A percentile compares a stretch with the other conserved stretches of the same genome.
Conservation (phyloP, 352 stramenopile species). For the Pythium graminicola region DNA sequence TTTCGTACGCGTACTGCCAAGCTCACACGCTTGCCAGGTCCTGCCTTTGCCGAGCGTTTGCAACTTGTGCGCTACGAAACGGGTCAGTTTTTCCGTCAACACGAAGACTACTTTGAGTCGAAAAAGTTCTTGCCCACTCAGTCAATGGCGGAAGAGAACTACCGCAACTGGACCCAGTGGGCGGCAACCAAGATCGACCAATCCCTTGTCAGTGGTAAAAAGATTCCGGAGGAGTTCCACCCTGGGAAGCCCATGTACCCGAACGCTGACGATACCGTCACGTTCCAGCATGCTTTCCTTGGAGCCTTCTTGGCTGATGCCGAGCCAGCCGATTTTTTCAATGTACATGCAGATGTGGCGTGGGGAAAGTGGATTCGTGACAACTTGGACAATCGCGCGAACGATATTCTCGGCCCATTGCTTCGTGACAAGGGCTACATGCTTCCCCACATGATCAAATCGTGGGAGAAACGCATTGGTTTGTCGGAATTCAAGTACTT, state of each 20-base stretch:
- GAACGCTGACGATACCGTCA: constrained; percentile 31
- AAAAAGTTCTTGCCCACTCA: constrained; percentile 54
- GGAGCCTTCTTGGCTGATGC: constrained; percentile 48
- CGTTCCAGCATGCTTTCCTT: constrained; percentile 49
- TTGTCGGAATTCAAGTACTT: constrained; percentile 39
- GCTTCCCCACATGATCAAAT: constrained; percentile 57
- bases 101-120: constrained; percentile 72
- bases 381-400: constrained; percentile 34
- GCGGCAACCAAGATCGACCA: constrained; percentile 32
- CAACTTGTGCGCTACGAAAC: constrained; percentile 67
- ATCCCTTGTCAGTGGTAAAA: constrained; percentile 18
- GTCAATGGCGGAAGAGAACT: constrained; percentile 32
- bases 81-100: constrained; percentile 68
- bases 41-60: constrained; percentile 43
- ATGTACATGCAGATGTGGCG: constrained; percentile 40
- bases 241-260: constrained; percentile 39
- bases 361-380: constrained; percentile 45
- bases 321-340: constrained; percentile 42
- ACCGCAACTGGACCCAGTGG: constrained; percentile 43
- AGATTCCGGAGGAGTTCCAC: constrained; percentile 32
- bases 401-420: constrained; percentile 44
- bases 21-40: constrained; percentile 43
- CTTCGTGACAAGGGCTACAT: constrained; percentile 51
- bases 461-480: constrained; percentile 46
- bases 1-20: constrained; percentile 44